Evolutionary conservation across 2,329 filamentous ascomycete species (phyloP).

Genomic region (Rhytidhysteron rufulum): DNA sequence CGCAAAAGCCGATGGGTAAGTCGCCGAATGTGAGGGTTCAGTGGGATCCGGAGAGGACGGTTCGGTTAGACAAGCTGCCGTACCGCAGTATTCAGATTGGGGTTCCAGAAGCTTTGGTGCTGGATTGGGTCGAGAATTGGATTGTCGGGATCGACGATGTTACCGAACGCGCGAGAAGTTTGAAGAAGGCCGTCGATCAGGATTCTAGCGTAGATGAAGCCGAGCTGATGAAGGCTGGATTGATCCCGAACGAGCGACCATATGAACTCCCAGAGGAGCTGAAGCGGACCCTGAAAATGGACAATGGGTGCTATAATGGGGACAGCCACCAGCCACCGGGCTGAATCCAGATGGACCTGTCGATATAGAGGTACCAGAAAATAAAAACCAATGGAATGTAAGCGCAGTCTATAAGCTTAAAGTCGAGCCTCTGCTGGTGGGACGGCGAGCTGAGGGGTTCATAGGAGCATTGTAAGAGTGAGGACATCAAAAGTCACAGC

Average conservation of each 20-base stretch:
- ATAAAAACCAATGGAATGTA: no score
- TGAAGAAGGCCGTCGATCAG: constrained; percentile 47
- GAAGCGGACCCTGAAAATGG: constrained; percentile 9
- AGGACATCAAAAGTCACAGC: no score
- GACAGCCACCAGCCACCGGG: no score
- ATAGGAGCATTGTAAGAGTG: no score
- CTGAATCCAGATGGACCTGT: no score
- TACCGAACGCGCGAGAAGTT: constrained; percentile 48
- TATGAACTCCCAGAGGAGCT: constrained; percentile 42
- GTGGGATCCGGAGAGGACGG: constrained; percentile 60
- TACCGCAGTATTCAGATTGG: constrained; percentile 61
- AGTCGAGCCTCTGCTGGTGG: no score
- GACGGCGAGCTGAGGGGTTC: no score
- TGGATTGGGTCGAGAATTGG: constrained; percentile 49
- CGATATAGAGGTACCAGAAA: no score
- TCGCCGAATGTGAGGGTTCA: constrained; percentile 50
- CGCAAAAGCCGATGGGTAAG: no score
- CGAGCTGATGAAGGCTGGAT: constrained; percentile 35
- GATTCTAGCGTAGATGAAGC: constrained; percentile 27
- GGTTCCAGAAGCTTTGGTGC: constrained; percentile 46
- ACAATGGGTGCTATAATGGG: not conserved
- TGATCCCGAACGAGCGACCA: constrained; percentile 46
- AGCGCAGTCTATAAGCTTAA: no score
- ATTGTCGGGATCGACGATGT: constrained; percentile 57
- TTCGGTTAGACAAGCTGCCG: constrained; percentile 42